Evolutionary conservation across 202 grass and related monocot species (phyloP).

Genomic region (Musa balbisiana): DNA sequence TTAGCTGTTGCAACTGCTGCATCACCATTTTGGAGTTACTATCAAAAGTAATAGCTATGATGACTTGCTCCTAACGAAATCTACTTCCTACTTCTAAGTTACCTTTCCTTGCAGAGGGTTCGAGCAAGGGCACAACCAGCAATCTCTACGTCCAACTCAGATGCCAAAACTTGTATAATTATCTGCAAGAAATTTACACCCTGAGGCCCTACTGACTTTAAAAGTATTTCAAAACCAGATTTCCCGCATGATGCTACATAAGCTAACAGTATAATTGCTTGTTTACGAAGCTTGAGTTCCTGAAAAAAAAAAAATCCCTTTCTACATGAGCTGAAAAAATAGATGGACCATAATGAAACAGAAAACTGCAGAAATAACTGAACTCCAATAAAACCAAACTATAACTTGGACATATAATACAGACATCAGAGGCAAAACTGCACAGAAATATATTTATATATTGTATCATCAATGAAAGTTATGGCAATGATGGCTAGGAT

Average conservation of each 20-base stretch:
- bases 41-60: background rate
- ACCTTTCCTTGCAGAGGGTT: constrained; percentile 68
- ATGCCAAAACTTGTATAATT: constrained; percentile 62
- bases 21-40: background rate
- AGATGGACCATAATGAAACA: constrained; percentile 6
- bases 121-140: constrained; percentile 11
- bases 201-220: constrained; percentile 32
- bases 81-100: constrained; percentile 18
- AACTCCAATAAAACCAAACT: background rate
- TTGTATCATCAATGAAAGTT: too few species aligned
- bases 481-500: too few species aligned
- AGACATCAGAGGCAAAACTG: too few species aligned
- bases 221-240: constrained; percentile 63
- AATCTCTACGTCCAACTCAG: constrained; percentile 48
- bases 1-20: background rate
- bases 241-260: constrained; percentile 79
- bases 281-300: constrained; percentile 66
- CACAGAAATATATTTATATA: too few species aligned
- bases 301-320: constrained; percentile 34
- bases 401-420: too few species aligned
- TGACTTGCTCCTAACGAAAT: background rate
- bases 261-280: constrained; percentile 65
- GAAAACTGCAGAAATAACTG: background rate
- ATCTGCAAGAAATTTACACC: constrained; percentile 67
- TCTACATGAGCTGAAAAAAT: constrained; percentile 1